Evolutionary conservation across 768 basidiomycete species (phyloP).

Genomic region (Chalciporus piperatus): DNA sequence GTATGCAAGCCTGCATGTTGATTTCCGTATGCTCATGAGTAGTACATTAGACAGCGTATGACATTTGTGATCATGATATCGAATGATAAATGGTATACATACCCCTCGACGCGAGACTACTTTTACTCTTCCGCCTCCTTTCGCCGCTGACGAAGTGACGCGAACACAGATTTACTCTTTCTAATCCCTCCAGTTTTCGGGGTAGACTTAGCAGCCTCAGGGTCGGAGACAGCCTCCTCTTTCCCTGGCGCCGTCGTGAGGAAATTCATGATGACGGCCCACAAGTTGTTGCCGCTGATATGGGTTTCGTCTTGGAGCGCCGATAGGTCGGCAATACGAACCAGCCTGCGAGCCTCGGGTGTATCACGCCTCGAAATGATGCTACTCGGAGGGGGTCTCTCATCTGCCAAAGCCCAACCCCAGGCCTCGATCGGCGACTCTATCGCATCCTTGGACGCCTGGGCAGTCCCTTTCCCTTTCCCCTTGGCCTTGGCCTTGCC

Average conservation of each 20-base stretch:
- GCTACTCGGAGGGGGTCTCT: conserved; percentile 87
- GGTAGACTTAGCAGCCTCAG: conserved; percentile 7
- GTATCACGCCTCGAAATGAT: conserved; percentile 91
- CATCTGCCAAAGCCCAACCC: conserved; percentile 85
- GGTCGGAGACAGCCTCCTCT: conserved; percentile 26
- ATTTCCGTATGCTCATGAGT: background rate
- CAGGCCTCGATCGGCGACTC: conserved; percentile 54
- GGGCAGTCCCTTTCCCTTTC: conserved; percentile 21
- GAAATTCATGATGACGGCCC: conserved; percentile 64
- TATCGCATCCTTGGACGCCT: conserved; percentile 26
- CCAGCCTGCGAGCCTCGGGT: conserved; percentile 68
- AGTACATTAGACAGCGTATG: background rate
- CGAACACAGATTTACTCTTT: conserved; percentile 29
- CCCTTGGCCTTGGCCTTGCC: conserved; percentile 18
- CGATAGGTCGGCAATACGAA: conserved; percentile 68
- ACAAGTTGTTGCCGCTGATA: conserved; percentile 69
- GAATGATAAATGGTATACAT: background rate
- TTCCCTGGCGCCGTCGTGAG: conserved; percentile 54
- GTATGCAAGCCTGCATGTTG: background rate
- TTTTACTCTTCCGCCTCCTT: conserved; percentile 4
- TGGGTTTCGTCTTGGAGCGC: conserved; percentile 54
- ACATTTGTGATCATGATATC: background rate
- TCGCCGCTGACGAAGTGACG: conserved; percentile 20
- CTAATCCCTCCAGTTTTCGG: background rate
- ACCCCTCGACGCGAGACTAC: background rate